These are phyloP conservation scores for Mycena vulgaris DNA, from an alignment of 768 basidiomycete genomes.

Conservation along the genomic window DNA sequence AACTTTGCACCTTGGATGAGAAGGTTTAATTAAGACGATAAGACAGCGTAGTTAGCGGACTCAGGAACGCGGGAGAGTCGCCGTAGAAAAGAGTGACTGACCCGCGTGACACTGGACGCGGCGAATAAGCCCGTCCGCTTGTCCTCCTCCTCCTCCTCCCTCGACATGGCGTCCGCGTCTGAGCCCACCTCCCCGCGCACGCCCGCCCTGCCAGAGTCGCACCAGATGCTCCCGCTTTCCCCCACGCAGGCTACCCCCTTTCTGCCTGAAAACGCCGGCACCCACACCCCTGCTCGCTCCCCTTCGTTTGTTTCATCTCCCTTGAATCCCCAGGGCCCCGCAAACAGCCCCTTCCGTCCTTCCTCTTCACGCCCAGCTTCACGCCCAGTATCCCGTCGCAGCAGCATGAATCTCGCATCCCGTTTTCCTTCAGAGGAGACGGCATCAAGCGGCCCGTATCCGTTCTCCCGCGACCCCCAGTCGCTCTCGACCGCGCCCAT, in stretches of 20 bases:
- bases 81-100: not conserved
- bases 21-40: too few species aligned
- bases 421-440: constrained; percentile 58
- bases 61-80: too few species aligned
- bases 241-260: constrained; percentile 45
- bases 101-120: not conserved
- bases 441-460: constrained; percentile 62
- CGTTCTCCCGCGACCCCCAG: constrained; percentile 50
- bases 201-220: constrained; percentile 32
- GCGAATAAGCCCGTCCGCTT: too few species aligned
- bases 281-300: constrained; percentile 42
- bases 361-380: constrained; percentile 42
- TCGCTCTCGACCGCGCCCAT: constrained; percentile 23
- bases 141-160: not conserved
- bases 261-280: constrained; percentile 39
- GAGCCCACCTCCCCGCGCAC: constrained; percentile 36
- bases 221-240: constrained; percentile 38
- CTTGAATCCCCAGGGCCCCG: constrained; percentile 60
- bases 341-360: constrained; percentile 34
- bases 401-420: constrained; percentile 39
- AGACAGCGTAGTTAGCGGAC: too few species aligned
- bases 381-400: constrained; percentile 57
- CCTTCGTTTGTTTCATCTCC: constrained; percentile 66
- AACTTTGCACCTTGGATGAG: too few species aligned
- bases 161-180: constrained; percentile 29